A percentile compares a stretch with the other conserved stretches of the same genome.
phyloP scores from a whole-genome alignment of 140 eudicot genomes.

The Flaveria floridana region DNA sequence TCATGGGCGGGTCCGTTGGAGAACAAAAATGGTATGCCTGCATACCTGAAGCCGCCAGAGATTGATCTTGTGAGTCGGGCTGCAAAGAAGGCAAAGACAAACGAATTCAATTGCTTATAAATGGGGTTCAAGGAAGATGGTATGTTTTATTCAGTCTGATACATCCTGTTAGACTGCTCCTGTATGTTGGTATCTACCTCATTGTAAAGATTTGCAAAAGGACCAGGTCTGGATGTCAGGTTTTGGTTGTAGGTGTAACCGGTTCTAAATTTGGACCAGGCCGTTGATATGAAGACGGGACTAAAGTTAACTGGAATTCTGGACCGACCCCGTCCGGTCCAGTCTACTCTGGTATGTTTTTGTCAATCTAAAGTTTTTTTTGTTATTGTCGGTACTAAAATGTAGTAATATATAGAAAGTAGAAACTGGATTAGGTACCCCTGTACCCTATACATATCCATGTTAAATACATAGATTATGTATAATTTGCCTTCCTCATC shows the following conservation, averaged over 20 bases:
- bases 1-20: conserved; percentile 35
- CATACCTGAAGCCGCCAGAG: conserved; percentile 19
- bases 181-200: conserved; percentile 13
- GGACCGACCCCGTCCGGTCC: conserved; percentile 19
- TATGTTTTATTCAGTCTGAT: conserved; percentile 21
- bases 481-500: too few species aligned
- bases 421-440: too few species aligned
- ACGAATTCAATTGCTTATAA: conserved; percentile 21
- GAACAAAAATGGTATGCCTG: conserved; percentile 15
- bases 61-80: conserved; percentile 12
- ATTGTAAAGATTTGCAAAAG: conserved; percentile 28
- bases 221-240: not conserved
- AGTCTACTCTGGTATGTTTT: not conserved
- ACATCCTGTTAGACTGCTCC: not conserved
- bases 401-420: too few species aligned
- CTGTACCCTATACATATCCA: too few species aligned
- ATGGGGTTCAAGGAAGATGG: conserved; percentile 15
- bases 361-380: too few species aligned
- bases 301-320: conserved; percentile 4
- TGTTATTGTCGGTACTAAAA: too few species aligned
- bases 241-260: conserved; percentile 3
- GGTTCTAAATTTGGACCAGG: conserved; percentile 22
- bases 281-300: conserved; percentile 25
- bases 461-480: too few species aligned
- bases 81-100: conserved; percentile 31